phyloP scores from a whole-genome alignment of 176 grass and related monocot species.

The Saccharum spontaneum region DNA sequence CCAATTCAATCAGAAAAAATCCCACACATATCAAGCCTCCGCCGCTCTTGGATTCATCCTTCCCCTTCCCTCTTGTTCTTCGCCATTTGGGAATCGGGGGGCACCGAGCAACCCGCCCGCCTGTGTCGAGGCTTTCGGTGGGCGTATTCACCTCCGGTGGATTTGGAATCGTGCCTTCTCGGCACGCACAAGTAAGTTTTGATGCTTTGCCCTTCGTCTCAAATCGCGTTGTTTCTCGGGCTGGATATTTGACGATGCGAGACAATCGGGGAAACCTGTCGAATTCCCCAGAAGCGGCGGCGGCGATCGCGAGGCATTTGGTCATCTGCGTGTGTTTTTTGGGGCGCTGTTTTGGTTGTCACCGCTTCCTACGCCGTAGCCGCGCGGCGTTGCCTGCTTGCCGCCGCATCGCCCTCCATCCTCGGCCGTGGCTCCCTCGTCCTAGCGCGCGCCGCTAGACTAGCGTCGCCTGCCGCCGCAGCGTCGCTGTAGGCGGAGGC shows the following conservation, averaged over 20 bases:
- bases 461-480: not conserved
- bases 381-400: not conserved
- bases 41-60: not conserved
- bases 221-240: not conserved
- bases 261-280: not conserved
- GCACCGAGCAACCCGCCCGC: not conserved
- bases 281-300: slow-evolving; percentile 8
- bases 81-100: not conserved
- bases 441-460: not conserved
- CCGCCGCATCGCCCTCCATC: not conserved
- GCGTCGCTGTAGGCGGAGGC: not conserved
- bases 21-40: slow-evolving; percentile 23
- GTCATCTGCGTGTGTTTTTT: not conserved
- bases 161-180: slow-evolving; percentile 47
- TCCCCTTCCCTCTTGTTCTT: not conserved
- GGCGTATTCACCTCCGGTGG: slow-evolving; percentile 21
- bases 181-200: slow-evolving; percentile 41
- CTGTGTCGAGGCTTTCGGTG: not conserved
- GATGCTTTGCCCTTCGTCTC: slow-evolving; percentile 27
- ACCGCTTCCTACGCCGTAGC: not conserved
- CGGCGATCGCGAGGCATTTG: slow-evolving; percentile 43
- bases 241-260: not conserved
- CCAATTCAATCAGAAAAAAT: not conserved
- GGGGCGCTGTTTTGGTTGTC: not conserved
- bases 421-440: no score